These are phyloP conservation scores for Diaporthe ilicicola DNA, from an alignment of 2,329 filamentous ascomycete species.

Conservation along the genomic window DNA sequence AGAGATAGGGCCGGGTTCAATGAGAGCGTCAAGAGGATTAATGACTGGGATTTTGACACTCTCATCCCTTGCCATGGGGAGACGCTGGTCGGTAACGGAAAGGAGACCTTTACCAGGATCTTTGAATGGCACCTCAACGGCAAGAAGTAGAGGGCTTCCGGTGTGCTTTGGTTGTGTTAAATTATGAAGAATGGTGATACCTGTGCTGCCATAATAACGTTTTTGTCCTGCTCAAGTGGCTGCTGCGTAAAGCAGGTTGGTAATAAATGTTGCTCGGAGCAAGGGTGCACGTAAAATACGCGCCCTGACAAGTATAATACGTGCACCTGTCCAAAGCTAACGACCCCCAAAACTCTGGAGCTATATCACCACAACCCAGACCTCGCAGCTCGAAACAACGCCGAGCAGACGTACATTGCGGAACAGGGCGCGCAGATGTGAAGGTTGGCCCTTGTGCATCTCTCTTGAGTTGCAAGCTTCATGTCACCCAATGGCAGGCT, in stretches of 20 bases:
- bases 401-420: neutral
- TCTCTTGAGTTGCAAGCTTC: constrained; percentile 30
- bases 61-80: constrained; percentile 96
- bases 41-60: constrained; percentile 83
- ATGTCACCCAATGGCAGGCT: constrained; percentile 36
- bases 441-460: constrained; percentile 18
- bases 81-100: constrained; percentile 77
- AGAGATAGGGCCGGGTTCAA: constrained; percentile 74
- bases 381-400: neutral
- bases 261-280: neutral
- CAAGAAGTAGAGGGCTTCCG: constrained; percentile 34
- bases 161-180: neutral
- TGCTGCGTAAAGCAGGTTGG: neutral
- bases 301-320: neutral
- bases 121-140: constrained; percentile 82
- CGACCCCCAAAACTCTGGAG: constrained; percentile 1
- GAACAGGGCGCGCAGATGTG: constrained; percentile 29
- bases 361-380: neutral
- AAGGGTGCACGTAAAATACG: constrained; percentile 16
- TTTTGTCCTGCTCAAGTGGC: neutral
- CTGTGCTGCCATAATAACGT: neutral
- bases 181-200: constrained; percentile 2
- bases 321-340: neutral
- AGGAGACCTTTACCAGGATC: constrained; percentile 78
- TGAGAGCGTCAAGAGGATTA: constrained; percentile 73